Evolutionary conservation across 1,284 basidiomycete genomes (phyloP), one percentile per base, ranked within the genome.

Genomic region (Trametes polyzona): DNA sequence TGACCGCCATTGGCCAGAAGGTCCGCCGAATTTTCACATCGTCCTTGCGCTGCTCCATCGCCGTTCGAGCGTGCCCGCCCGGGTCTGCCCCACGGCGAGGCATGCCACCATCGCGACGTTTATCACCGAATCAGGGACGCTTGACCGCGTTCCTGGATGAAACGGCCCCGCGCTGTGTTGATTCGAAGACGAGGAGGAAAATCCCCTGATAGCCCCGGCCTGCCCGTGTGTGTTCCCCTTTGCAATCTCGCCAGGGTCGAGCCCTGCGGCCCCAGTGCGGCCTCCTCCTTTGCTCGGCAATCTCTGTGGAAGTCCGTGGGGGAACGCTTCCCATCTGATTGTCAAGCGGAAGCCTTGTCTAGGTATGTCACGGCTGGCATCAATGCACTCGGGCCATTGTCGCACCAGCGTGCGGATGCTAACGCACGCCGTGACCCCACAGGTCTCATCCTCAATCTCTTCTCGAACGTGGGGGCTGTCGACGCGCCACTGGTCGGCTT

Each of bases 221-320:
- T 32, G 8, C 17, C n/a, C n/a, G n/a, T n/a, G n/a, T n/a, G n/a
- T n/a, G n/a, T n/a, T 16, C 30, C n/a, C 30, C 44, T 47, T 19
- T 35, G 39, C 40, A 19, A 48, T 47, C 30, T 53, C 29, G 35
- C 26, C 35, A 49, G 47, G 33, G 27, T 37, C 47, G 39, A 42
- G 17, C 24, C 26, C 40, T 33, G 57, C 60, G 60, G 60, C 29
- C 23, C 24, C 60, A 62, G 36, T 47, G 60, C 57, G 60, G 57
- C 42, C 33, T 16, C 33, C 44, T 17, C 49, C 41, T 33, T 32
- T 17, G 11, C 43, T 62, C 57, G 60, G 57, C 57, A 58, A 57
- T 62, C 54, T 62, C 39, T 53, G 52, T 41, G 39, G 57, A 58
- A 39, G 41, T 55, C 47, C 50, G 47, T 40, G 32, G 16, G 35